phyloP scores from a whole-genome alignment of 169 alveolate genomes.

The Blepharisma undulans region DNA sequence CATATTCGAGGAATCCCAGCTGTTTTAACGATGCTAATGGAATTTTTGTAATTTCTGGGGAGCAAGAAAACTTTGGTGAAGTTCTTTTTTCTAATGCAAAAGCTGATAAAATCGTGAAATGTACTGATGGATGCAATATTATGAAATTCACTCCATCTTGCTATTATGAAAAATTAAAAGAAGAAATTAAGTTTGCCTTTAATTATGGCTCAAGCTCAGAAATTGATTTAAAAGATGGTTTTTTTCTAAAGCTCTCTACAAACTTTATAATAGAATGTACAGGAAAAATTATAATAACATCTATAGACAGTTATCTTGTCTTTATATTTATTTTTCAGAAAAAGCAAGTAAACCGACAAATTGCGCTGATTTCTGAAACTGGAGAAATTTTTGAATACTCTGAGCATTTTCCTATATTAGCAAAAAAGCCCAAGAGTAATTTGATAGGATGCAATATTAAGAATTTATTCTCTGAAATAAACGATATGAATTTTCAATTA shows the following conservation, averaged over 20 bases:
- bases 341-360: neutral
- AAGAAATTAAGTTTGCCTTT: neutral
- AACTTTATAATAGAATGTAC: neutral
- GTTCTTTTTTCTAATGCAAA: neutral
- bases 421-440: neutral
- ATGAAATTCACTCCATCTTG: neutral
- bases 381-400: neutral
- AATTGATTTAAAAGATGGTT: neutral
- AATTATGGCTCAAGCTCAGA: neutral
- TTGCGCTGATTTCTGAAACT: neutral
- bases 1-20: neutral
- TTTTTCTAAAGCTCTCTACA: neutral
- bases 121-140: neutral
- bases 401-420: neutral
- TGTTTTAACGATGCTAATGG: conserved; percentile 5
- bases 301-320: neutral
- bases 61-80: neutral
- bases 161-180: neutral
- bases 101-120: neutral
- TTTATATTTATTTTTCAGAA: neutral
- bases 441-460: neutral
- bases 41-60: neutral
- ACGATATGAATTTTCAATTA: neutral
- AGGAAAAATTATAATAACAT: neutral
- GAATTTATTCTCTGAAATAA: neutral